Percentiles rank a stretch among this genome's conserved stretches.
These are phyloP conservation scores for Cryptococcus neoformans DNA, from an alignment of 1,284 basidiomycete genomes.

Conservation along the genomic window DNA sequence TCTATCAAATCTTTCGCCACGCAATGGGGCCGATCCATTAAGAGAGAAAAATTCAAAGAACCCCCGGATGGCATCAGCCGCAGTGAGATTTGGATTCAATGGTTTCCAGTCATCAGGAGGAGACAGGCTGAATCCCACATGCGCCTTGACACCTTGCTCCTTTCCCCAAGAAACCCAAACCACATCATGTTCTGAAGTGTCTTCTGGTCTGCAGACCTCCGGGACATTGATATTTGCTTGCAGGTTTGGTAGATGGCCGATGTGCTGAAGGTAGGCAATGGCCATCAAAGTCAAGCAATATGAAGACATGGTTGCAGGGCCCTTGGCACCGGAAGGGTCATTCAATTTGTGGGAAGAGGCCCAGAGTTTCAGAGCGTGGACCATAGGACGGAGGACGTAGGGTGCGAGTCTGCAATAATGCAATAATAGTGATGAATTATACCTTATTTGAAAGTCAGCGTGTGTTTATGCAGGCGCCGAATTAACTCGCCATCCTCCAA, in stretches of 20 bases:
- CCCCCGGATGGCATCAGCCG: slow-evolving; percentile 31
- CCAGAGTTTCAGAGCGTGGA: slow-evolving; percentile 48
- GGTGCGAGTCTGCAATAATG: slow-evolving; percentile 46
- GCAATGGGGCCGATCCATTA: not conserved
- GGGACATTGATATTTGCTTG: slow-evolving; percentile 26
- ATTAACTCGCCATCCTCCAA: slow-evolving; percentile 41
- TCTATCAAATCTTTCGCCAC: slow-evolving; percentile 18
- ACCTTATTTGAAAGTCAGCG: slow-evolving; percentile 19
- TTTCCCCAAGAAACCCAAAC: slow-evolving; percentile 43
- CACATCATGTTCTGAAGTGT: slow-evolving; percentile 17
- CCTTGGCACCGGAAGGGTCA: slow-evolving; percentile 37
- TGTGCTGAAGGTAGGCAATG: slow-evolving; percentile 45
- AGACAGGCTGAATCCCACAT: slow-evolving; percentile 23
- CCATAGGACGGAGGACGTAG: slow-evolving; percentile 45
- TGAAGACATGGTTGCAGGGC: slow-evolving; percentile 43
- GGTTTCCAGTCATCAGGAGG: slow-evolving; percentile 25
- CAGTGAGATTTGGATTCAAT: slow-evolving; percentile 19
- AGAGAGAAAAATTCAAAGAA: slow-evolving; percentile 38
- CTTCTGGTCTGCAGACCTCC: slow-evolving; percentile 6
- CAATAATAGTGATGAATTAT: slow-evolving; percentile 47
- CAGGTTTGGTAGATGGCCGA: slow-evolving; percentile 43
- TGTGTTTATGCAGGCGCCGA: not conserved
- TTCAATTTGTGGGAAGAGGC: slow-evolving; percentile 40
- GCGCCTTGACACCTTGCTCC: slow-evolving; percentile 31
- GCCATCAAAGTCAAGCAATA: slow-evolving; percentile 49